Percentiles rank a stretch among this genome's conserved stretches.
Conservation (phyloP, 163 green algal species). For the Trebouxiophyceae sp. region DNA sequence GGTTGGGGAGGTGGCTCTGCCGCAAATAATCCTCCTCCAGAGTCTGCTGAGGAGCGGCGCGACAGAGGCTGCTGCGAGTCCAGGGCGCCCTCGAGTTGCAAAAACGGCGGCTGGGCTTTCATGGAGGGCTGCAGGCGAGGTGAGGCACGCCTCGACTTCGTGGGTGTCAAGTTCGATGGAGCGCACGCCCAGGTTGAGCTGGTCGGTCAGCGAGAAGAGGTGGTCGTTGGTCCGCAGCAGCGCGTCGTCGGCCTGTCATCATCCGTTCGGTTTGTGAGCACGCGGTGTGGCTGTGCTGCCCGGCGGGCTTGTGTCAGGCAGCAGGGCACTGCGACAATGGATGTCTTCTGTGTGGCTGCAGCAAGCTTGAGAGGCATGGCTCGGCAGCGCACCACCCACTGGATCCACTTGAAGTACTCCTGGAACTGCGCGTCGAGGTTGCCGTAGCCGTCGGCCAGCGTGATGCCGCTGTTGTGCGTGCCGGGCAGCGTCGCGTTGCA, state of each 20-base stretch:
- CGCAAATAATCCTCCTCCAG: too few relatives aligned
- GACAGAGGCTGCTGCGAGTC: too few relatives aligned
- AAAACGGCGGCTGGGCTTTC: too few relatives aligned
- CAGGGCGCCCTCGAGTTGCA: too few relatives aligned
- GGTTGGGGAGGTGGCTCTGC: not conserved
- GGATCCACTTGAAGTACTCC: slow-evolving; percentile 49
- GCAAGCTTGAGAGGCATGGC: too few relatives aligned
- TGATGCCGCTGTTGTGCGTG: slow-evolving; percentile 72
- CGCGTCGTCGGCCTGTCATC: slow-evolving; percentile 18
- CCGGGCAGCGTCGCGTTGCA: slow-evolving; percentile 54
- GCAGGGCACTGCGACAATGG: not conserved
- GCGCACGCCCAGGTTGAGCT: slow-evolving; percentile 68
- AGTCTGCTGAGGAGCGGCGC: too few relatives aligned
- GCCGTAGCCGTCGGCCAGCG: slow-evolving; percentile 68
- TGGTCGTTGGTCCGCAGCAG: slow-evolving; percentile 66
- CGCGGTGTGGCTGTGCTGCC: too few relatives aligned
- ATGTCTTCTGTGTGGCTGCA: too few relatives aligned
- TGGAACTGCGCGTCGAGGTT: slow-evolving; percentile 49
- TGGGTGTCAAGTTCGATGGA: slow-evolving; percentile 71
- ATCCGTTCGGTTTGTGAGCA: not conserved
- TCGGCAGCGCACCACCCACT: slow-evolving; percentile 31
- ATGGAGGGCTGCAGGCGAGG: too few relatives aligned
- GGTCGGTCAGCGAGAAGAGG: slow-evolving; percentile 61
- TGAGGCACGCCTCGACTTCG: slow-evolving; percentile 64
- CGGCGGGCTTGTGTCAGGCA: too few relatives aligned